These are phyloP conservation scores for Metschnikowia bowlesiae DNA, from an alignment of 805 yeast species.

Conservation along the genomic window DNA sequence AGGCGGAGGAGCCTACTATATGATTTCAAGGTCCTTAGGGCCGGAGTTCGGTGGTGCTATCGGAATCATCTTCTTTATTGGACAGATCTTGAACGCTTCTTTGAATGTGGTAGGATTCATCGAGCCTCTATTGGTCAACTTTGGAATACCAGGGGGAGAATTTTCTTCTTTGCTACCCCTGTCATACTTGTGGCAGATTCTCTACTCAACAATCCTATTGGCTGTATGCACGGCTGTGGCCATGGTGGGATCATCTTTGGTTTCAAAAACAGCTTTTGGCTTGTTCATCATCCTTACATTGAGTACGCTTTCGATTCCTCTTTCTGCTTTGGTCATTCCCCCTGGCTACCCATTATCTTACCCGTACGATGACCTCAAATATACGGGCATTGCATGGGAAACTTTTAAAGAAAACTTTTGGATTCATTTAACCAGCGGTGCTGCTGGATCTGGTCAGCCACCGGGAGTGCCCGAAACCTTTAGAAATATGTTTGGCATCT, in stretches of 20 bases:
- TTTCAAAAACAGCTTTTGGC: slow-evolving; percentile 76
- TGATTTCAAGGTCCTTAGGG: slow-evolving; percentile 92
- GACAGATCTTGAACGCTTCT: slow-evolving; percentile 88
- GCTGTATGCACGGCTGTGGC: slow-evolving; percentile 72
- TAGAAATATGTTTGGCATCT: slow-evolving; percentile 84
- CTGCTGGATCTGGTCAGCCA: slow-evolving; percentile 78
- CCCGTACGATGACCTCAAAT: slow-evolving; percentile 42
- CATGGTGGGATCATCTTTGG: slow-evolving; percentile 73
- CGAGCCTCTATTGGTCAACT: slow-evolving; percentile 81
- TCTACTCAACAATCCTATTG: slow-evolving; percentile 67
- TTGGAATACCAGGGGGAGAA: slow-evolving; percentile 59
- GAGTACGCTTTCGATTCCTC: slow-evolving; percentile 77
- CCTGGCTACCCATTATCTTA: slow-evolving; percentile 53
- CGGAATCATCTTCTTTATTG: slow-evolving; percentile 89
- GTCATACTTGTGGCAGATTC: slow-evolving; percentile 62
- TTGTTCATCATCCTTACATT: slow-evolving; percentile 61
- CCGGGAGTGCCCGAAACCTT: slow-evolving; percentile 59
- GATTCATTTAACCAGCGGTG: slow-evolving; percentile 82
- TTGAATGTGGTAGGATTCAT: slow-evolving; percentile 94
- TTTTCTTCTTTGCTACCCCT: slow-evolving; percentile 59
- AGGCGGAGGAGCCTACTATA: slow-evolving; percentile 98
- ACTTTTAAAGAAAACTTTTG: slow-evolving; percentile 63
- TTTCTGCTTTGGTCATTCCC: slow-evolving; percentile 61
- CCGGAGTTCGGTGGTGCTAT: slow-evolving; percentile 99
- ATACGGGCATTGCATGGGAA: slow-evolving; percentile 70